Base-by-base conservation (phyloP, 768 basidiomycete genomes). In the Podaxis mareebaensis region DNA sequence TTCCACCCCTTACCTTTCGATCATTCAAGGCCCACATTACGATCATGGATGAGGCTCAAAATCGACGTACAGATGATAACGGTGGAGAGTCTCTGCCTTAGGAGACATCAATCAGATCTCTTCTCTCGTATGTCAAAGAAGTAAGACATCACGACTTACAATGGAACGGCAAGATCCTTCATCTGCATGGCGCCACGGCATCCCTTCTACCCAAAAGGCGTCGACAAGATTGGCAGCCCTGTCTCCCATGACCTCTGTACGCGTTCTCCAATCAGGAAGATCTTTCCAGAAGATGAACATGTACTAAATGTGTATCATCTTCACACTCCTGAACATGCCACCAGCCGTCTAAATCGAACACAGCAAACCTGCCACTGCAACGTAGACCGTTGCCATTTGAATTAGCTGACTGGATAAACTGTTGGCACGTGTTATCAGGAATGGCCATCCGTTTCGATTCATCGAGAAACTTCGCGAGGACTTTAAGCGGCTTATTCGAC, bases 221-320 rank as follows among this genome's bases (percentile, higher is more conserved):
- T 24, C 42, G 4, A 46, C 56, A 7, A n/a, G 56, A 28, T 58
- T 60, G 49, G 48, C 58, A 15, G 5, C 22, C 22, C n/a, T 24
- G 20, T 39, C 58, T 60, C 58, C 49, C 58, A 61, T 61, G 60
- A 54, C 42, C 53, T 55, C 48, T 52, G 33, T 20, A 39, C 58
- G 22, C 49, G 22, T 36, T 60, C 44, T 62, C 61, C 33, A 33
- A 62, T 62, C 44, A 48, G 61, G 53, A 30, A 59, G 46, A 40
- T 49, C 44, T 62, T 55, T 62, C 61, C 33, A 36, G 58, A 60
- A 51, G 58, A 54, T 46, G 22, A 53, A 39, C 44, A 60, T 39
- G 13, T 28, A 6, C 49, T 1, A 7, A 20, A 15, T 22, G 7
- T 33, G 8, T 48, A 12, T 1, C 26, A 20, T 22, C n/a, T 7